Base-by-base conservation (phyloP, 495 filamentous ascomycete genomes). In the Penicillium salamii region DNA sequence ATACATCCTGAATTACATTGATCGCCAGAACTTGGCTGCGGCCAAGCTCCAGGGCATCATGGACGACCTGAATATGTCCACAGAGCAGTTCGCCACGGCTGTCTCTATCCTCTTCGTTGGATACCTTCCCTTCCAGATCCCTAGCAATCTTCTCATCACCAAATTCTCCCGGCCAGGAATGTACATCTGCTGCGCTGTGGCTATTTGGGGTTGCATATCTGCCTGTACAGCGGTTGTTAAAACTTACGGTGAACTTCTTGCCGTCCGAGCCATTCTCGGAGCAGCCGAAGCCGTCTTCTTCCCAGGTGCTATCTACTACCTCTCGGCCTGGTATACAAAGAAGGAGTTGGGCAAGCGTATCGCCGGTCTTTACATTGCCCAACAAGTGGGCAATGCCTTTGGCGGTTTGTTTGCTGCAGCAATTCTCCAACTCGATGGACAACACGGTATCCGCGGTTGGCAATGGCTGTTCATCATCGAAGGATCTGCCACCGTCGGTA, bases 121-220 rank as follows among this genome's bases (percentile, higher is more conserved):
- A 5, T 82, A 81, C 55, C 52, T 81, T 13, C 61, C 79, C 19
- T 77, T 81, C 65, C 78, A 81, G 56, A 65, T 86, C 14, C 82
- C 81, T 1, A 81, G 76, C 8, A 84, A 84, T 51, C 59, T 84
- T 6, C 72, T 83, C 39, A 63, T 84, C 7, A 83, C 80, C 43
- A 56, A 55, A 23, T 41, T 68, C n/a, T 45, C 59, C 9, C 56
- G 63, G 1, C 63, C 65, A 2, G 70, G 56, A 14, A 56, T 62
- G 49, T 65, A 63, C 43, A 67, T 69, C 23, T 59, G 56, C 46
- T 53, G 58, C 28, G 72, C 68, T 23, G 73, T 79, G 52, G 64
- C 69, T 0, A 56, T 78, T 40, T 82, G 77, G 78, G 75, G 73
- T 1, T 47, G 68, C 7, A 70, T 79, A 19, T 72, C 76, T 1